These are phyloP conservation scores for Uronychia binucleata DNA, from an alignment of 73 alveolate genomes.

Conservation along the genomic window DNA sequence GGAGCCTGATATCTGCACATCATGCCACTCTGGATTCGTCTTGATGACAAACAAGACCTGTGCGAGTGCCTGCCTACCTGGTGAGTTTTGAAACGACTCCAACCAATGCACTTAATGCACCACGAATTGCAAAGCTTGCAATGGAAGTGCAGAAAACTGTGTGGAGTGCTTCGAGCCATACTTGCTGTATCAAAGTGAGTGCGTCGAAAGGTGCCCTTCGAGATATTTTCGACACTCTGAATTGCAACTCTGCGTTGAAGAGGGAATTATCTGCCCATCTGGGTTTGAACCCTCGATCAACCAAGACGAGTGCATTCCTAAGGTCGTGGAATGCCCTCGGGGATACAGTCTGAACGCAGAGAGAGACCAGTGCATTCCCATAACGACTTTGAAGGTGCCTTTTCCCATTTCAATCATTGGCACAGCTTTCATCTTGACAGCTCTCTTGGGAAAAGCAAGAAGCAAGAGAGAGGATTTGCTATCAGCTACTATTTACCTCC, in stretches of 20 bases:
- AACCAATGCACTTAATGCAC: not conserved
- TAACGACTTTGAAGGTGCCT: not conserved
- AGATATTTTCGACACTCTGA: not conserved
- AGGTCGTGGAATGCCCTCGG: not conserved
- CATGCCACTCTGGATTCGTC: not conserved
- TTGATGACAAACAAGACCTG: not conserved
- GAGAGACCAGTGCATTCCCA: not conserved
- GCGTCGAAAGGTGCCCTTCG: not conserved
- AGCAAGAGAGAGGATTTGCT: not conserved
- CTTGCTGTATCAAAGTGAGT: not conserved
- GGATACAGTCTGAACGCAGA: not conserved
- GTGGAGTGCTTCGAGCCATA: not conserved
- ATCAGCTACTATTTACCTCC: not conserved
- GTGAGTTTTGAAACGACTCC: not conserved
- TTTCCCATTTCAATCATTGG: not conserved
- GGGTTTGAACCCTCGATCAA: not conserved
- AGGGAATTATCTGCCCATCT: not conserved
- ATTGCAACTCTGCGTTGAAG: not conserved
- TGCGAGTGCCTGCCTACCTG: not conserved
- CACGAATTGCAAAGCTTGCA: not conserved
- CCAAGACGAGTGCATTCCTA: not conserved
- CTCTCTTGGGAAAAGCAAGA: not conserved
- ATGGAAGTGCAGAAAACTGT: not conserved
- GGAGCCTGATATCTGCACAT: not conserved
- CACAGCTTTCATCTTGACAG: not conserved